Base-by-base conservation (phyloP, 192 early-diverging fungal species). In the Coemansia sp. region DNA sequence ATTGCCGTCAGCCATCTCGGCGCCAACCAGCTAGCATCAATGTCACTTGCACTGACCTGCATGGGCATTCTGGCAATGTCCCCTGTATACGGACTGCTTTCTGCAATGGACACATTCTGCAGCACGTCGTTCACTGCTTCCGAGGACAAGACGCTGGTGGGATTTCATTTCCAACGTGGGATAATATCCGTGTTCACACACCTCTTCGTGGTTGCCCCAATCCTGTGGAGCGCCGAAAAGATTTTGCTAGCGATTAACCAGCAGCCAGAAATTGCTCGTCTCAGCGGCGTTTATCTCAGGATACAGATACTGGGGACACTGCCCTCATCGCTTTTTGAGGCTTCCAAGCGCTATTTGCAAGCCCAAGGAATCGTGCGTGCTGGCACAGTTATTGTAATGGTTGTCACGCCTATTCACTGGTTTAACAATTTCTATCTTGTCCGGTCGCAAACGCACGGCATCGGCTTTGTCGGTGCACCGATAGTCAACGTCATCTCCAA, bases 351-450 rank as follows among this genome's bases (percentile, higher is more conserved):
- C 53, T 95, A 81, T 72, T 75, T 95, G 41, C 90, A 95, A 69
- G 86, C 88, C 0, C 95, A 96, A 83, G 92, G 89, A 18, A 68
- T 68, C 67, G 93, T 96, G 94, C 83, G 89, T 28, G 92, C 91
- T 0, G 82, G 78, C 18, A 91, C 92, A 39, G 80, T 87, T 55
- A 85, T 93, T 34, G 85, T 92, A 6, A 41, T 87, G 15, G 70
- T 92, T 57, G 88, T 87, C 0, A 70, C 89, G 7, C 90, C 90
- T 15, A 54, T 93, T 52, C 92, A 93, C 68, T 68, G 88, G 7
- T 51, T 90, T 38, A 69, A 95, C 32, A 91, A 92, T 67, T 97
- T 90, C 65, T 51, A 82, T 0, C 70, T 97, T 37, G 92, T 96
- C n/a, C 90, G 86, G 71, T 80, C 85, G 37, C 73, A 73, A 17